Percentiles rank a stretch among this genome's conserved stretches.
Conservation (phyloP, 2,329 filamentous ascomycete genomes). For the Epichloe sp. region DNA sequence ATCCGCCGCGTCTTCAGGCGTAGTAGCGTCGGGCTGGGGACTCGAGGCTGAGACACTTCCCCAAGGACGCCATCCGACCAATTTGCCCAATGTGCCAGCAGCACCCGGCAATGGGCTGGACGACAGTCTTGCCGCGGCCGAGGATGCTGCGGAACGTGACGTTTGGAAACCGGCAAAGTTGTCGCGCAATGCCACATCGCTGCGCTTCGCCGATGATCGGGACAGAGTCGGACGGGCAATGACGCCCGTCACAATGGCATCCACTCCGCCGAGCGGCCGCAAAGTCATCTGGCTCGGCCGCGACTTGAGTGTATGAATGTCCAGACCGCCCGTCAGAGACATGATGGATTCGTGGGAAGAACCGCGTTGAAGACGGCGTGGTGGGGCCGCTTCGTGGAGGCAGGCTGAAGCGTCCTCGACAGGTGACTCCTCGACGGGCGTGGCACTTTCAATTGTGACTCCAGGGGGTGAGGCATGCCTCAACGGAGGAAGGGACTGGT, state of each 20-base stretch:
- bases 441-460: slow-evolving; percentile 13
- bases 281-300: slow-evolving; percentile 63
- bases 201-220: slow-evolving; percentile 29
- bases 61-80: slow-evolving; percentile 38
- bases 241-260: slow-evolving; percentile 45
- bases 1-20: slow-evolving; percentile 1
- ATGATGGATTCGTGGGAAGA: slow-evolving; percentile 81
- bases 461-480: slow-evolving; percentile 14
- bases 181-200: slow-evolving; percentile 46
- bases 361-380: slow-evolving; percentile 45
- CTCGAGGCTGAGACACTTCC: slow-evolving; percentile 12
- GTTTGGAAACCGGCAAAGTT: slow-evolving; percentile 30
- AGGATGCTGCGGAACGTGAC: slow-evolving; percentile 19
- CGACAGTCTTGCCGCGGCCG: slow-evolving; percentile 16
- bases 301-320: slow-evolving; percentile 71
- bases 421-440: slow-evolving; percentile 23
- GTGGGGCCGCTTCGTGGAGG: slow-evolving; percentile 24
- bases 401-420: slow-evolving; percentile 15
- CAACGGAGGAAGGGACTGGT: slow-evolving; percentile 9
- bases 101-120: slow-evolving; percentile 13
- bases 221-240: slow-evolving; percentile 46
- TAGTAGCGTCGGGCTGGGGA: slow-evolving; percentile 7
- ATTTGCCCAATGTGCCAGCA: slow-evolving; percentile 25
- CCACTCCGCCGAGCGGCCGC: slow-evolving; percentile 37
- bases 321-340: slow-evolving; percentile 74